Evolutionary conservation across 805 yeast genomes (phyloP).

Genomic region (Saturnispora besseyi): DNA sequence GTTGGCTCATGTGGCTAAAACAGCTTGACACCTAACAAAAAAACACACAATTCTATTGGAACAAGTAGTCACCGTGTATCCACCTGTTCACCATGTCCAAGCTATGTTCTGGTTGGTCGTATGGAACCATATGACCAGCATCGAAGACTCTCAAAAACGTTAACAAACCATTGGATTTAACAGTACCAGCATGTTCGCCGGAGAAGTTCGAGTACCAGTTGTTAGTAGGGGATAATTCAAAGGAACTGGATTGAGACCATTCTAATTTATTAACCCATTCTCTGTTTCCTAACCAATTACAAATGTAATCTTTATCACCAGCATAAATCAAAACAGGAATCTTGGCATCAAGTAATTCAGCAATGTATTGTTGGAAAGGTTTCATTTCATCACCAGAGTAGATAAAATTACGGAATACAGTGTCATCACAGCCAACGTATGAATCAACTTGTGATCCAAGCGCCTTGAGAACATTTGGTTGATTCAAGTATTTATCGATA

Average conservation of each 20-base stretch:
- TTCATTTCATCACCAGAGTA: slow-evolving; percentile 89
- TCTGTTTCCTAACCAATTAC: slow-evolving; percentile 93
- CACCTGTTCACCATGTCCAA: slow-evolving; percentile 80
- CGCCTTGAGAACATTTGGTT: slow-evolving; percentile 64
- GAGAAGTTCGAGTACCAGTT: slow-evolving; percentile 23
- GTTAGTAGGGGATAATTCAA: slow-evolving; percentile 14
- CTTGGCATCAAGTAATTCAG: slow-evolving; percentile 58
- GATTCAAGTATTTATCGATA: slow-evolving; percentile 72
- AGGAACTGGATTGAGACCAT: slow-evolving; percentile 20
- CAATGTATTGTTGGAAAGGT: slow-evolving; percentile 73
- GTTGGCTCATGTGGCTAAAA: too few relatives aligned
- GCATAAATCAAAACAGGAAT: slow-evolving; percentile 86
- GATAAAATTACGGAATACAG: slow-evolving; percentile 69
- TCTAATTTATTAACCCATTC: slow-evolving; percentile 75
- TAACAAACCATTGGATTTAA: slow-evolving; percentile 46
- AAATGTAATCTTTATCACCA: slow-evolving; percentile 93
- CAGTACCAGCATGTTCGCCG: slow-evolving; percentile 30
- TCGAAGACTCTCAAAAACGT: slow-evolving; percentile 78
- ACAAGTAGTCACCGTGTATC: slow-evolving; percentile 56
- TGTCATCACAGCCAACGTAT: slow-evolving; percentile 69
- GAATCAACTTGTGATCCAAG: slow-evolving; percentile 85
- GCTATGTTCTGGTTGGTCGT: slow-evolving; percentile 72
- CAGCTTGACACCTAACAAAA: too few relatives aligned
- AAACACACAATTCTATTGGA: neutral
- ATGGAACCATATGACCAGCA: slow-evolving; percentile 97